phyloP scores from a whole-genome alignment of 768 basidiomycete genomes.

The Kwoniella newhampshirensis region DNA sequence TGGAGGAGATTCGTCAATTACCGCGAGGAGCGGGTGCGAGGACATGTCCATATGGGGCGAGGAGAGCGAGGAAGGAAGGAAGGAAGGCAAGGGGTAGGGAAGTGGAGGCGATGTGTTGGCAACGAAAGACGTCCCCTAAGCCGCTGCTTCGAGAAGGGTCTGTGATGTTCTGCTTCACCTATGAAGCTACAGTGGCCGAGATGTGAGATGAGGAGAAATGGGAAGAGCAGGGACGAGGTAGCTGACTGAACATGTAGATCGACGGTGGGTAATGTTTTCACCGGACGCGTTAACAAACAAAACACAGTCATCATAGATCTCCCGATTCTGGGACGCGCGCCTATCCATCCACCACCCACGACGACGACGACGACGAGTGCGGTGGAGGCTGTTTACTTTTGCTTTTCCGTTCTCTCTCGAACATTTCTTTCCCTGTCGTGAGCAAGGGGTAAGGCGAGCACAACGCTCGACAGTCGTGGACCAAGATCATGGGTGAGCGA shows the following conservation, averaged over 20 bases:
- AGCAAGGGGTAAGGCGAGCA: neutral
- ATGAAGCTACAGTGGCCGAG: neutral
- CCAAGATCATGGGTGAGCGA: slow-evolving; percentile 7
- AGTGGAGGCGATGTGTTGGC: neutral
- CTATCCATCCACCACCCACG: neutral
- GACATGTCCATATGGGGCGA: slow-evolving; percentile 19
- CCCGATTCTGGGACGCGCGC: slow-evolving; percentile 3
- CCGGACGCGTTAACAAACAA: slow-evolving; percentile 7
- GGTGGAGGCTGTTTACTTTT: slow-evolving; percentile 23
- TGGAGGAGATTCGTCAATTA: slow-evolving; percentile 65
- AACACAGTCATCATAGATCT: neutral
- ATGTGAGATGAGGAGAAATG: neutral
- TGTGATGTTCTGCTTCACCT: no score
- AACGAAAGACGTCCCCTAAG: neutral
- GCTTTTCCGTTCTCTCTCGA: neutral
- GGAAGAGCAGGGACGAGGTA: neutral
- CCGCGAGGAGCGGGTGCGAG: slow-evolving; percentile 35
- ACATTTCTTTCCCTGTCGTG: neutral
- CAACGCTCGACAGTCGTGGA: neutral
- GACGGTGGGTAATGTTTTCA: slow-evolving; percentile 14
- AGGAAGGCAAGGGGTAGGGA: neutral
- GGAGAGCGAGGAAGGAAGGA: neutral
- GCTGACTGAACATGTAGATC: neutral
- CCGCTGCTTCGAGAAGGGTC: neutral
- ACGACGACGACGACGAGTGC: neutral